Evolutionary conservation across 1,284 basidiomycete genomes (phyloP).

Genomic region (Entoloma clypeatum): DNA sequence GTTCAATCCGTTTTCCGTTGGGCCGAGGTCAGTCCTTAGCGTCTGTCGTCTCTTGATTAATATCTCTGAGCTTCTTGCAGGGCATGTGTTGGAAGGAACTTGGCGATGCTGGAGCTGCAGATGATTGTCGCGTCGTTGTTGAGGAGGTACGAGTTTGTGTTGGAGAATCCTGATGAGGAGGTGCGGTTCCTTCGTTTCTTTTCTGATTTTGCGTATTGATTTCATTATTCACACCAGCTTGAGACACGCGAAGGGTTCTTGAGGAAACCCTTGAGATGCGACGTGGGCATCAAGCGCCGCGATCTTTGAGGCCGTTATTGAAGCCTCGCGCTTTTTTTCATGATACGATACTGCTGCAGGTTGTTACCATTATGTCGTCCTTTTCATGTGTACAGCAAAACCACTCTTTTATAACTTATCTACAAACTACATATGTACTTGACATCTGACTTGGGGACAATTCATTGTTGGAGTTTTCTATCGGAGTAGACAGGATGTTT

Average conservation of each 20-base stretch:
- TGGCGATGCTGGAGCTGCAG: slow-evolving; percentile 72
- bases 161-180: slow-evolving; percentile 51
- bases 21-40: slow-evolving; percentile 48
- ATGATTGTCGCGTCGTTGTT: slow-evolving; percentile 73
- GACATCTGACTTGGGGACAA: too few relatives aligned
- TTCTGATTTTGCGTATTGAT: slow-evolving; percentile 7
- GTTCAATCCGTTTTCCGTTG: slow-evolving; percentile 75
- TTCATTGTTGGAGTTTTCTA: too few relatives aligned
- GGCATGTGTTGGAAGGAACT: slow-evolving; percentile 71
- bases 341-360: background rate
- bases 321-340: background rate
- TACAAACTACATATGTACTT: too few relatives aligned
- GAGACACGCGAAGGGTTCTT: slow-evolving; percentile 75
- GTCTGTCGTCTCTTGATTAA: background rate
- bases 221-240: slow-evolving; percentile 39
- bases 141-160: slow-evolving; percentile 67
- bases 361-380: background rate
- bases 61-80: slow-evolving; percentile 30
- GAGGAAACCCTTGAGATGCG: slow-evolving; percentile 66
- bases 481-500: too few relatives aligned
- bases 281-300: slow-evolving; percentile 63
- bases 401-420: too few relatives aligned
- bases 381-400: too few relatives aligned
- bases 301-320: slow-evolving; percentile 20
- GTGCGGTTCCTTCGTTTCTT: slow-evolving; percentile 38